Evolutionary conservation across 2,329 filamentous ascomycete species (phyloP).

Genomic region (Curvularia verruculosa): DNA sequence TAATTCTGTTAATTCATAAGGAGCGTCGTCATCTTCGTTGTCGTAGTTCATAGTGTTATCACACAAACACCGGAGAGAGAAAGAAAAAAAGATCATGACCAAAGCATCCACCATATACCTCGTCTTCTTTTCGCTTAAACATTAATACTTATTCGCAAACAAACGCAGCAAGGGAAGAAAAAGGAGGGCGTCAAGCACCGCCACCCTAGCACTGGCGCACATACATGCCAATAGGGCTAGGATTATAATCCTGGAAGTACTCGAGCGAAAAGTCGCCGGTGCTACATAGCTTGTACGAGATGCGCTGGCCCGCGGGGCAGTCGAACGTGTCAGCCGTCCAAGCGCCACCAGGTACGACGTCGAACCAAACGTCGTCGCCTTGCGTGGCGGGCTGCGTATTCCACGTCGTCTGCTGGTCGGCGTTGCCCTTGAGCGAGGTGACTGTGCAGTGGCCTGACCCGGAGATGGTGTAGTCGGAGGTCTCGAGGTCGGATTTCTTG

Average conservation of each 20-base stretch:
- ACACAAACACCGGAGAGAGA: background rate
- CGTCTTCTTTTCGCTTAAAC: no score
- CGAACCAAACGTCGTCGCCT: constrained; percentile 49
- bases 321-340: constrained; percentile 60
- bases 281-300: constrained; percentile 61
- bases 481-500: constrained; percentile 61
- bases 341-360: constrained; percentile 59
- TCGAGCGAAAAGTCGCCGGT: constrained; percentile 58
- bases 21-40: background rate
- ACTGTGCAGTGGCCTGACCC: constrained; percentile 63
- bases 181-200: no score
- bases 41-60: background rate
- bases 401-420: constrained; percentile 59
- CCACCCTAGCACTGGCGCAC: constrained; percentile 35
- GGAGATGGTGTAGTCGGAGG: constrained; percentile 63
- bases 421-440: constrained; percentile 55
- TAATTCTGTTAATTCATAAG: background rate
- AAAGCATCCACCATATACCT: no score
- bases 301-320: constrained; percentile 60
- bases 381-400: constrained; percentile 57
- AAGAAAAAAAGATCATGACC: background rate
- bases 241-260: constrained; percentile 70
- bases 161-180: no score
- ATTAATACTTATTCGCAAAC: no score
- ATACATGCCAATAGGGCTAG: constrained; percentile 50